Percentiles rank a stretch among this genome's conserved stretches.
Conservation (phyloP, 495 filamentous ascomycete species). For the Xylaria palmicola region DNA sequence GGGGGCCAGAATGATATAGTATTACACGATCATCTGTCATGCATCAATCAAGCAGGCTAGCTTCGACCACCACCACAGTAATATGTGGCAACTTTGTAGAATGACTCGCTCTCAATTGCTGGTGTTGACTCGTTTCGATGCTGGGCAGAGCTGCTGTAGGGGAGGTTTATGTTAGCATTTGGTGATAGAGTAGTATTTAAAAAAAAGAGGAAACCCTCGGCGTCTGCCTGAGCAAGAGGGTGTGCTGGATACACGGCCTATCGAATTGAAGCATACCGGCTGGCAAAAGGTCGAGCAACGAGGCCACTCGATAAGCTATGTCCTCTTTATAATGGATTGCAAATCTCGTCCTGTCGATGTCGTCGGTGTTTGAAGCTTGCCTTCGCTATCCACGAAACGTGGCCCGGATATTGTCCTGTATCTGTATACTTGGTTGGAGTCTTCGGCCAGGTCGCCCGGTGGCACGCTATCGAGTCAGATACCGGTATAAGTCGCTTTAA, state of each 20-base stretch:
- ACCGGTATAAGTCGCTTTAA: not conserved
- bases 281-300: not conserved
- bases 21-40: slow-evolving; percentile 19
- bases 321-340: not conserved
- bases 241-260: not conserved
- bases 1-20: not conserved
- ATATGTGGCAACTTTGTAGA: not conserved
- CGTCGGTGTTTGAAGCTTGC: not conserved
- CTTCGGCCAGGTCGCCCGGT: no score
- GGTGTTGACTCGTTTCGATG: not conserved
- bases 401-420: not conserved
- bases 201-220: not conserved
- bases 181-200: not conserved
- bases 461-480: not conserved
- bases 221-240: not conserved
- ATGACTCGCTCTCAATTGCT: slow-evolving; percentile 9
- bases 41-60: slow-evolving; percentile 11
- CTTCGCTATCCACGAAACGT: not conserved
- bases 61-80: not conserved
- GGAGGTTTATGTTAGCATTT: slow-evolving; percentile 13
- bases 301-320: not conserved
- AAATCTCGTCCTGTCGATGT: not conserved
- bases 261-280: not conserved
- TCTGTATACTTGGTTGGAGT: not conserved
- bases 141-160: not conserved